These are phyloP conservation scores for Cercophora sp. DNA, from an alignment of 495 filamentous ascomycete species.

Conservation along the genomic window DNA sequence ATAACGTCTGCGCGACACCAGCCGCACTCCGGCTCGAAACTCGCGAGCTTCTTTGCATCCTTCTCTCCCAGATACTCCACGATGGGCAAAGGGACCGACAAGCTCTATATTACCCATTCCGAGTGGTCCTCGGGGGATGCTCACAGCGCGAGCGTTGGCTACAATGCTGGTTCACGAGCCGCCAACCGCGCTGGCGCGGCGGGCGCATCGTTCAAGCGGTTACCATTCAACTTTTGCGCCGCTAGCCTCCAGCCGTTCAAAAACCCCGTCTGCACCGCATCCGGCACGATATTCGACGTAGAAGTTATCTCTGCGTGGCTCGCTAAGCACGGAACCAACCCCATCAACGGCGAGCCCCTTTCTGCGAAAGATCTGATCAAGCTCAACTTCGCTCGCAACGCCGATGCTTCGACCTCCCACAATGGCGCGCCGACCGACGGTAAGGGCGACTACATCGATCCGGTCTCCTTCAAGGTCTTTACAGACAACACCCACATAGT, in stretches of 20 bases:
- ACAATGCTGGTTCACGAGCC: conserved; percentile 58
- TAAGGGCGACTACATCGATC: conserved; percentile 84
- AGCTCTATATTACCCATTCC: conserved; percentile 90
- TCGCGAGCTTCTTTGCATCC: neutral
- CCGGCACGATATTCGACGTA: conserved; percentile 80
- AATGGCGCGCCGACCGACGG: conserved; percentile 35
- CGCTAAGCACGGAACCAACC: conserved; percentile 86
- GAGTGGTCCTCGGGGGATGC: conserved; percentile 93
- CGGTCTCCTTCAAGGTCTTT: conserved; percentile 93
- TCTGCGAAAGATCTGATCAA: conserved; percentile 82
- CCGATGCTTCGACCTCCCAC: conserved; percentile 50
- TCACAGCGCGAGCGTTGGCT: conserved; percentile 70
- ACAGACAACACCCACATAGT: conserved; percentile 98
- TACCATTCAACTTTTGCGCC: conserved; percentile 98
- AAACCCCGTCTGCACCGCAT: conserved; percentile 75
- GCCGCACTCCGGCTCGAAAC: neutral
- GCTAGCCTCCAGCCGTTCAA: conserved; percentile 88
- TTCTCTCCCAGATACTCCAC: neutral
- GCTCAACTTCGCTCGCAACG: conserved; percentile 88
- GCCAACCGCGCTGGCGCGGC: conserved; percentile 44
- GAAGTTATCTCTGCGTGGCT: conserved; percentile 89
- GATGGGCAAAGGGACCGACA: conserved; percentile 59
- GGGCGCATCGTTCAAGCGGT: conserved; percentile 70
- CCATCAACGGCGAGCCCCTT: conserved; percentile 75
- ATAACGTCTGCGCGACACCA: too few species aligned